These are phyloP conservation scores for Citrus hindsii DNA, from an alignment of 345 rosid genomes.

Conservation along the genomic window DNA sequence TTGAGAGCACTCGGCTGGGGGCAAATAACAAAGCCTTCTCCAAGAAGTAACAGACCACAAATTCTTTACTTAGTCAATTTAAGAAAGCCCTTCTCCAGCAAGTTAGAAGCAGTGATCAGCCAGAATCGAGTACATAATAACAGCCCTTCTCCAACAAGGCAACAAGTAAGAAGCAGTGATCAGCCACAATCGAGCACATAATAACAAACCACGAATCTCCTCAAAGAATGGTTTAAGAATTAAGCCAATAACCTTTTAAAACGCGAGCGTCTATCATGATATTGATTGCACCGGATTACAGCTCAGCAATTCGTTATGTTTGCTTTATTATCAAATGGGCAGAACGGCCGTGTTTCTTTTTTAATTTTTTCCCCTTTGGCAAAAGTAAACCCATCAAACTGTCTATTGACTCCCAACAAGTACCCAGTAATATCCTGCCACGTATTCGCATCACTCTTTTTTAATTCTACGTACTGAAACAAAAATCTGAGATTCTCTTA, in stretches of 20 bases:
- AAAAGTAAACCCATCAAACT: neutral
- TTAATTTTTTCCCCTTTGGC: too few species aligned
- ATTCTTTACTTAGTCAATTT: too few species aligned
- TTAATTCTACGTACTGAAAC: neutral
- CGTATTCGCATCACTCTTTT: neutral
- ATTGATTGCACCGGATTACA: neutral
- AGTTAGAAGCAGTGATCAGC: neutral
- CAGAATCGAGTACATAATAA: neutral
- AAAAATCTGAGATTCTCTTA: neutral
- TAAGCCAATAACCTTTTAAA: neutral
- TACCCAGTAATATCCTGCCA: neutral
- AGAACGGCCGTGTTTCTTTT: too few species aligned
- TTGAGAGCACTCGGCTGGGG: too few species aligned
- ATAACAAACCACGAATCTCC: neutral
- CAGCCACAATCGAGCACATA: neutral
- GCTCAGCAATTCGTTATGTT: neutral
- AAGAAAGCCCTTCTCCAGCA: neutral
- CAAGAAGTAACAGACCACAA: too few species aligned
- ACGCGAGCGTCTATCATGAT: neutral
- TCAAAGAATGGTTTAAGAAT: neutral
- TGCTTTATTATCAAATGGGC: accelerated
- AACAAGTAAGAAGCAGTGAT: neutral
- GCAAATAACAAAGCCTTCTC: too few species aligned
- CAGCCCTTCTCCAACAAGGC: neutral
- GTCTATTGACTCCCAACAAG: neutral